Base-by-base conservation (phyloP, 1,284 basidiomycete genomes). In the Austroboletus niveus region DNA sequence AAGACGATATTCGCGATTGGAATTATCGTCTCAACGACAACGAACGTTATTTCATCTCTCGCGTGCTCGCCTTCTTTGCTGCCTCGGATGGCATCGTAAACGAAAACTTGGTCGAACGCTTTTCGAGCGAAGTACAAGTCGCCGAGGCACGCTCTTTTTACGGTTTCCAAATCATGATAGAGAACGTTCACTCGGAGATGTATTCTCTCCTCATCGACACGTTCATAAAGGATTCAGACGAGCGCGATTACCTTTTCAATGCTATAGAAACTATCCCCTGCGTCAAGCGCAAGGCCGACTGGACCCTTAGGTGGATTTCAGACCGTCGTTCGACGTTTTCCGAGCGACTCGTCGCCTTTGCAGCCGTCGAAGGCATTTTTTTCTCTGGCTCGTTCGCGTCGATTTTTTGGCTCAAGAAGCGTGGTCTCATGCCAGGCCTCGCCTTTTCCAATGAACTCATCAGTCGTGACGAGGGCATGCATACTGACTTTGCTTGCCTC, bases 151-250 rank as follows among this genome's bases (percentile, higher is more conserved):
- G 95, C 44, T 97, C 91, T 71, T 99, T 98, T 78, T 98, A 98
- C 69, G 95, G 95, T 24, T 98, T 98, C 80, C 95, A 98, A 70
- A 95, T 98, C 72, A 98, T 98, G 95, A 98, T 98, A 89, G 95
- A 98, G 73, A 94, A 94, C 73, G 86, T 94, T 54, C 93, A 95
- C 72, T 96, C 94, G 15, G 95, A 98, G 74, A 96, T 94, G 5
- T 98, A 98, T 74, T 98, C 95, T 14, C 87, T 99, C 46, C 89
- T 98, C 65, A 97, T 99, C 72, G 94, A 98, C 74, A 92, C 95
- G 11, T 98, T 98, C 73, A 93, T 98, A 75, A 93, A 92, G 71
- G 94, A 98, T 64, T 77, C 86, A 9, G 77, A 73, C 41, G 82
- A 94, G 69, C 86, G 93, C 55, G 83, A 88, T 53, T 87, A 87